A percentile compares a stretch with the other conserved stretches of the same genome.
Conservation (phyloP, 2,329 filamentous ascomycete genomes). For the Phymatotrichopsis omnivora region DNA sequence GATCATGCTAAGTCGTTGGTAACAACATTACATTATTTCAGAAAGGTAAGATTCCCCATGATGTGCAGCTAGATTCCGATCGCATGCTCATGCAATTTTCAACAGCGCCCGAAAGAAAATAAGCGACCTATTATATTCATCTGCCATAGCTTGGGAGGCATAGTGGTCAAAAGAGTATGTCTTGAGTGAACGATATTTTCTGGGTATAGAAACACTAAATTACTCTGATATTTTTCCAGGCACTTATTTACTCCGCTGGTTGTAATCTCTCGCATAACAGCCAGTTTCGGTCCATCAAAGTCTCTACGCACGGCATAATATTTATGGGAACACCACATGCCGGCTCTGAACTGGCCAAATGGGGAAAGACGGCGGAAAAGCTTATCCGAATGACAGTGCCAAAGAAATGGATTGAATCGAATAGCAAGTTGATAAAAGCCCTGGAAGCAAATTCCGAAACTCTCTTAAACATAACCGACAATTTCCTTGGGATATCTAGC, state of each 20-base stretch:
- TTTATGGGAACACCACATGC: slow-evolving; percentile 70
- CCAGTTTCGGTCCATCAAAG: slow-evolving; percentile 30
- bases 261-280: slow-evolving; percentile 30
- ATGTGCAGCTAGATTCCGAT: slow-evolving; percentile 4
- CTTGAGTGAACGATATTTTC: not conserved
- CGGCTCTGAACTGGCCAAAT: slow-evolving; percentile 57
- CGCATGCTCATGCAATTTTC: not conserved
- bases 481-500: slow-evolving; percentile 61
- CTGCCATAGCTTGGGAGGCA: slow-evolving; percentile 30
- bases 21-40: slow-evolving; percentile 30
- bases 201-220: slow-evolving; percentile 1
- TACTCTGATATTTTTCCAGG: slow-evolving; percentile 15
- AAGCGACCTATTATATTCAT: slow-evolving; percentile 31
- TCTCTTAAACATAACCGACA: slow-evolving; percentile 60
- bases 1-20: slow-evolving; percentile 31
- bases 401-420: slow-evolving; percentile 55
- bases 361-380: slow-evolving; percentile 56
- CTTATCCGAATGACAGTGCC: slow-evolving; percentile 57
- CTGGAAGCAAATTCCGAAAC: slow-evolving; percentile 66
- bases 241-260: slow-evolving; percentile 29
- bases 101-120: slow-evolving; percentile 27
- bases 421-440: slow-evolving; percentile 57
- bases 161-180: slow-evolving; percentile 28
- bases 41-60: slow-evolving; percentile 22
- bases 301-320: slow-evolving; percentile 47